These are phyloP conservation scores for Cucurbita pepo DNA, from an alignment of 306 rosid genomes.

Conservation along the genomic window DNA sequence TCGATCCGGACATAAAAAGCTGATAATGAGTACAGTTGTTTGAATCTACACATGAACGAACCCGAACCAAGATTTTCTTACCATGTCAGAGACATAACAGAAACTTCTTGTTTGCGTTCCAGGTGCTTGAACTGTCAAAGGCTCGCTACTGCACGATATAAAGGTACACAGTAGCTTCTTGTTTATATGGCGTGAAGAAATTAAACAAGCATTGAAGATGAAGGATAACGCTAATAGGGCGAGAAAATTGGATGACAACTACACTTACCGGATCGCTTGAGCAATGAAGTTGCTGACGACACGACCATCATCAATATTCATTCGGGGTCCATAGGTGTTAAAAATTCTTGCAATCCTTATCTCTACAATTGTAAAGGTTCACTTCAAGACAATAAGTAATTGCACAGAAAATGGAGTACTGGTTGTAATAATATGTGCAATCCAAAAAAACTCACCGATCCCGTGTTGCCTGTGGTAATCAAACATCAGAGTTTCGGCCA, in stretches of 20 bases:
- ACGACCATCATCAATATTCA: constrained; percentile 97
- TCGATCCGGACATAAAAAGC: background rate
- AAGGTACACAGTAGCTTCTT: background rate
- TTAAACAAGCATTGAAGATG: background rate
- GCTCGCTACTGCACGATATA: constrained; percentile 39
- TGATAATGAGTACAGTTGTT: background rate
- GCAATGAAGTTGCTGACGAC: constrained; percentile 97
- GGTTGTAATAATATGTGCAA: background rate
- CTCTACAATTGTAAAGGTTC: constrained; percentile 18
- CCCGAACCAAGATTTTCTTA: constrained; percentile 1
- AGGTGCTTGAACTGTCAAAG: constrained; percentile 39
- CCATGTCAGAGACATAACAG: constrained; percentile 50
- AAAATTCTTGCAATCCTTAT: constrained; percentile 92
- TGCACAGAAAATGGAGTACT: background rate
- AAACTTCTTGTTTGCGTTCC: constrained; percentile 41
- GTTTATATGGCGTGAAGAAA: background rate
- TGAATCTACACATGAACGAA: background rate
- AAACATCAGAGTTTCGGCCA: constrained; percentile 96
- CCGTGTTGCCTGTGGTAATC: constrained; percentile 99
- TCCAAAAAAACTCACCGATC: constrained; percentile 26
- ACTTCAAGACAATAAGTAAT: background rate
- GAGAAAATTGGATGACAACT: background rate
- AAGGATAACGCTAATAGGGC: background rate
- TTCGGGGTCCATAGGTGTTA: constrained; percentile 97
- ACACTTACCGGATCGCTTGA: constrained; percentile 77